Base-by-base conservation (phyloP, 345 rosid genomes). In the Murraya paniculata region DNA sequence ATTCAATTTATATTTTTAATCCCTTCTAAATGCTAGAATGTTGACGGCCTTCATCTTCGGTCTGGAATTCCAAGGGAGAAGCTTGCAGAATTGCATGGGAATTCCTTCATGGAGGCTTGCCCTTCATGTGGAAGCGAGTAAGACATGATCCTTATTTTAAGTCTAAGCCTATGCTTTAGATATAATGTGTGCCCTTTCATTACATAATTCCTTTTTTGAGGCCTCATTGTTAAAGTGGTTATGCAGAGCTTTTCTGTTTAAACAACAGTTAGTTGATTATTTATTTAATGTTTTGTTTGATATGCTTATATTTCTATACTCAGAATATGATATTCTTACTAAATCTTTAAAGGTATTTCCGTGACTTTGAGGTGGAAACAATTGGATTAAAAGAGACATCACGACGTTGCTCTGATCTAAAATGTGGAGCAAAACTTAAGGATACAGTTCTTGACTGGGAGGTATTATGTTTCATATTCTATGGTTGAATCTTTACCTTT, bases 381-480 rank as follows among this genome's bases (percentile, higher is more conserved):
- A 90, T 95, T 77, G 99, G 99, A 78, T 85, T 96, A 67, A 96
- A 94, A 87, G 98, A 91, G 85, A 96, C 99, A 64, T 83, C 95
- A 64, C 87, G 97, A 24, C 94, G 86, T 76, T 96, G 99, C 83
- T 79, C 97, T 68, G 76, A 79, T 79, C 78, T 18, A 77, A 89
- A 88, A 68, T 96, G 99, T 77, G 91, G 94, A 73, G 89, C 87
- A 74, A 96, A 90, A 88, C 97, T 96, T 67, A 90, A 76, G 87
- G 99, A 95, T 79, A 92, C 98, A 2, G 99, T 96, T 79, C 92
- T 96, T 84, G 99, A 96, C 74, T 96, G 99, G 99, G 99, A 96
- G 99, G 99, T 95, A 81, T 25, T 11, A 56, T 58, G 58, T 56
- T 35, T 38, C 58, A 50, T 28, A 57, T 71, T 74, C n/a, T 53